These are phyloP conservation scores for Zalaria sp. DNA, from an alignment of 2,329 filamentous ascomycete species.

Conservation along the genomic window DNA sequence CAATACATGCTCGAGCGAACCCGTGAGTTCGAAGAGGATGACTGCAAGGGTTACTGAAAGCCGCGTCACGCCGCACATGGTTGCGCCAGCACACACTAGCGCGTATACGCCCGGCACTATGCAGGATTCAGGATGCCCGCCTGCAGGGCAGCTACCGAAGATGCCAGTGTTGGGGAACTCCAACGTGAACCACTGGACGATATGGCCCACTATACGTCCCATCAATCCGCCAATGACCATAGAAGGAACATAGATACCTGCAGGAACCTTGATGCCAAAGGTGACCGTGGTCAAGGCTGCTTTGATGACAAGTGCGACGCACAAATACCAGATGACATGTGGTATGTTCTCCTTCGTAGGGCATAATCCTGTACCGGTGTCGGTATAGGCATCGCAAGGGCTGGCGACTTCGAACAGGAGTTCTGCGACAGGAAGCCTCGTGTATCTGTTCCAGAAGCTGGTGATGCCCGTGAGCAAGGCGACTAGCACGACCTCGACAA, in stretches of 20 bases:
- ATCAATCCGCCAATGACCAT: slow-evolving; percentile 96
- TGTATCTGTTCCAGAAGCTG: slow-evolving; percentile 89
- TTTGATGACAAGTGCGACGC: slow-evolving; percentile 77
- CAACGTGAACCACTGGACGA: slow-evolving; percentile 68
- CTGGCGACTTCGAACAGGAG: slow-evolving; percentile 81
- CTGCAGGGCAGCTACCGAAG: slow-evolving; percentile 59
- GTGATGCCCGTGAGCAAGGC: slow-evolving; percentile 70
- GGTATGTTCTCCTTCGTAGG: slow-evolving; percentile 66
- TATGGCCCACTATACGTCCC: slow-evolving; percentile 75
- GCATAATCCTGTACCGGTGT: slow-evolving; percentile 62
- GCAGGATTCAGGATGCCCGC: slow-evolving; percentile 59
- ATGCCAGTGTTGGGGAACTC: slow-evolving; percentile 56
- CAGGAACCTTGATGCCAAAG: slow-evolving; percentile 91
- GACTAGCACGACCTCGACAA: slow-evolving; percentile 80
- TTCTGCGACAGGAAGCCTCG: slow-evolving; percentile 79
- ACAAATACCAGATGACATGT: slow-evolving; percentile 54
- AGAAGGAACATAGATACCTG: slow-evolving; percentile 93
- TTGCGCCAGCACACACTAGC: slow-evolving; percentile 83
- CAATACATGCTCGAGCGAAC: slow-evolving; percentile 85
- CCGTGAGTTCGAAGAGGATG: slow-evolving; percentile 90
- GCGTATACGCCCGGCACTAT: slow-evolving; percentile 96
- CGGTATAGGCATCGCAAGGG: slow-evolving; percentile 61
- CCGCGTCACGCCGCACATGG: slow-evolving; percentile 94
- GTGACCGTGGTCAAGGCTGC: slow-evolving; percentile 77
- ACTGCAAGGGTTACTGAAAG: slow-evolving; percentile 87